A percentile compares a stretch with the other conserved stretches of the same genome.
phyloP scores from a whole-genome alignment of 805 yeast genomes.

The Teunomyces barrocoloradensis region DNA sequence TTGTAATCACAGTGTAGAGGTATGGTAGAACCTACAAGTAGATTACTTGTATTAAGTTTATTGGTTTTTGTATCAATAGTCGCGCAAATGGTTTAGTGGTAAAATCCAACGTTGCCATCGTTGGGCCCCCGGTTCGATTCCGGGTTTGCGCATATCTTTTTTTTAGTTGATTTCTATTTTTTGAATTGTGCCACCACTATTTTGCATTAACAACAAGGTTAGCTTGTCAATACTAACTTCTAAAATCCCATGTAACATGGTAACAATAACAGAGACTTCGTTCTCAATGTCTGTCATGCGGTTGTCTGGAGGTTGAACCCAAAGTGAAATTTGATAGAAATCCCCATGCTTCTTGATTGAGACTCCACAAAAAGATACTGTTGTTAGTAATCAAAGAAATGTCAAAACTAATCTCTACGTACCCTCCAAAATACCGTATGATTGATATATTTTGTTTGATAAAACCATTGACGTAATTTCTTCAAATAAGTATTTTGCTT shows the following conservation, averaged over 20 bases:
- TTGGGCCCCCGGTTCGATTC: conserved; percentile 24
- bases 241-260: conserved; percentile 1
- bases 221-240: background rate
- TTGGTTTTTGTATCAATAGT: background rate
- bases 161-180: conserved; percentile 3
- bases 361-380: conserved; percentile 10
- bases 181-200: background rate
- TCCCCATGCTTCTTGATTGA: conserved; percentile 3
- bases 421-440: conserved; percentile 2
- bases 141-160: conserved; percentile 17
- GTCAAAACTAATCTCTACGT: background rate
- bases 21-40: too few relatives aligned
- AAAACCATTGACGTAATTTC: conserved; percentile 3
- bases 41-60: too few relatives aligned
- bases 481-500: conserved; percentile 3
- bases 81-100: conserved; percentile 22
- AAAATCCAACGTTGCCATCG: conserved; percentile 24
- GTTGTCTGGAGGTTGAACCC: conserved; percentile 1
- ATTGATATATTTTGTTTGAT: conserved; percentile 6
- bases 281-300: background rate
- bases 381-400: conserved; percentile 2
- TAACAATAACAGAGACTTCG: conserved; percentile 2
- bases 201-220: background rate
- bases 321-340: conserved; percentile 5
- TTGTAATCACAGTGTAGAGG: too few relatives aligned